Percentiles rank a stretch among this genome's conserved stretches.
Conservation (phyloP, 495 filamentous ascomycete genomes). For the Podospora anserina region DNA sequence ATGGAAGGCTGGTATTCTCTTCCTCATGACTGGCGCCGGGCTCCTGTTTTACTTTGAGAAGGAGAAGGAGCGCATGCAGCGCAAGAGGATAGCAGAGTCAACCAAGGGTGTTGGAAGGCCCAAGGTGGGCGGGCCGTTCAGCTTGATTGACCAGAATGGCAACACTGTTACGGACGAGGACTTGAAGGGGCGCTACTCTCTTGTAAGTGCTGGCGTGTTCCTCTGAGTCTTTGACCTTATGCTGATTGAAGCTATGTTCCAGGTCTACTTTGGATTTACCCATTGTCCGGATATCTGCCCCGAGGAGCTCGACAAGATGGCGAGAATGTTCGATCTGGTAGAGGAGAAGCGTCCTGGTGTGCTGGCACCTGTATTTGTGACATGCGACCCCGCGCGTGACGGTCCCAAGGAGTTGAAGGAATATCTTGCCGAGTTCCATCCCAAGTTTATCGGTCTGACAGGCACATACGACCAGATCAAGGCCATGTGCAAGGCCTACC, state of each 20-base stretch:
- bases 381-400: conserved; percentile 91
- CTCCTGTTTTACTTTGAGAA: conserved; percentile 85
- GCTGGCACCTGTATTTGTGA: conserved; percentile 76
- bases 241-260: not conserved
- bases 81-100: conserved; percentile 81
- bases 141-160: conserved; percentile 78
- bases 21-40: conserved; percentile 70
- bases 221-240: not conserved
- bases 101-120: conserved; percentile 89
- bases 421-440: conserved; percentile 91
- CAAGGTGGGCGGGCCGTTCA: conserved; percentile 86
- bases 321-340: conserved; percentile 82
- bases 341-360: conserved; percentile 43
- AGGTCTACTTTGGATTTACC: conserved; percentile 97
- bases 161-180: conserved; percentile 69
- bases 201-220: conserved; percentile 44
- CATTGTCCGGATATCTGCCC: conserved; percentile 99
- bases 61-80: conserved; percentile 85
- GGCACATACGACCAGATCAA: conserved; percentile 91
- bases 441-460: conserved; percentile 82
- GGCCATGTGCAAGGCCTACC: conserved; percentile 85
- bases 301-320: conserved; percentile 99
- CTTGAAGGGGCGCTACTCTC: conserved; percentile 78
- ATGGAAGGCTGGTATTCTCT: conserved; percentile 81
- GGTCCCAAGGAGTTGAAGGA: conserved; percentile 75